Evolutionary conservation across 2,329 filamentous ascomycete species (phyloP), one percentile per base, ranked within the genome.

Genomic region (Chaetoscypha palmicola): DNA sequence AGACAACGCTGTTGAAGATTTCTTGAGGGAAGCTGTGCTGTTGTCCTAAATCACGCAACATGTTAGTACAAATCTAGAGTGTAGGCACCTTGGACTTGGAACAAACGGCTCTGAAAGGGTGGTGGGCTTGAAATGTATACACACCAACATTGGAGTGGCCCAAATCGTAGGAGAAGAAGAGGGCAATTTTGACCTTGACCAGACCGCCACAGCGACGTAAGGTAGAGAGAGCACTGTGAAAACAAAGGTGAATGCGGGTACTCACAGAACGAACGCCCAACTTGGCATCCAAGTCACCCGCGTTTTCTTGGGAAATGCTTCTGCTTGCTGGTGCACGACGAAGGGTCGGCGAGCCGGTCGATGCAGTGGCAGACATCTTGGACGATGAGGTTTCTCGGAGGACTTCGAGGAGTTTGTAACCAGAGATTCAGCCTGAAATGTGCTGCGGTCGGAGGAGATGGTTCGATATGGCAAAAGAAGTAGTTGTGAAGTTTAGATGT

Each of bases 1-100:
- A 21, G 69, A 61, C 50, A 80, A 64, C 30, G 68, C 67, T 28
- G 66, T 62, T 22, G 72, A 62, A 32, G 61, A 59, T 41, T 60
- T 61, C 53, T 64, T 64, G 40, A 62, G 49, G 14, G 52, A 52
- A 43, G 42, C 39, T 35, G 49, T 30, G 31, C 43, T 43, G 35
- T 58, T 42, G 37, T 58, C 51, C 56, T 59, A 43, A 31, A 35
- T 21, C 10, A 33, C 32, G 16, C 24, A 46, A 36, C 33, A 30
- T 39, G 16, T 44, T 53, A 45, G 57, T 44, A 36, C 19, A 45
- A 31, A 33, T 30, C 22, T 28, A 28, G 39, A 31, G 4, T 31
- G 28, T 31, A 14, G n/a, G n/a, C n/a, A n/a, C n/a, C n/a, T n/a
- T n/a, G n/a, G n/a, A n/a, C n/a, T n/a, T n/a, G n/a, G n/a, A n/a